Conservation (phyloP, 1,284 basidiomycete species). For the Cutaneotrichosporon cyanovorans region DNA sequence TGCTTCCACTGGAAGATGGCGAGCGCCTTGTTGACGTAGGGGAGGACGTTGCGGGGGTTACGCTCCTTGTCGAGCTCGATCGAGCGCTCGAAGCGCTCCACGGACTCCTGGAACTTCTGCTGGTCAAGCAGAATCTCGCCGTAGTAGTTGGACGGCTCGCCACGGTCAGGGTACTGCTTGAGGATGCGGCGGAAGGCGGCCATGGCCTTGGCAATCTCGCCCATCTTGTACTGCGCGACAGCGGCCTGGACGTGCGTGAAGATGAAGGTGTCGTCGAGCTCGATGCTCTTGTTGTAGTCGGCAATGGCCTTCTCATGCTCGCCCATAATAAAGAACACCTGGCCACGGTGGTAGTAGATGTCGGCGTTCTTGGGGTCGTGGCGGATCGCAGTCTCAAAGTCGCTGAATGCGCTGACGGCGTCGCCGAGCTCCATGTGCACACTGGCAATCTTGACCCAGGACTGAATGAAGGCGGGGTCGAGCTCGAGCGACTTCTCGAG, state of each 20-base stretch:
- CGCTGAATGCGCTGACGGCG: constrained; percentile 71
- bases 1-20: constrained; percentile 95
- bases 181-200: constrained; percentile 78
- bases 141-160: constrained; percentile 86
- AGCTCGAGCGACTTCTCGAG: constrained; percentile 70
- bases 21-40: constrained; percentile 95
- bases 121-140: constrained; percentile 94
- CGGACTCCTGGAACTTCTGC: constrained; percentile 76
- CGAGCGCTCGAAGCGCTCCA: constrained; percentile 91
- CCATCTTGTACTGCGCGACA: constrained; percentile 92
- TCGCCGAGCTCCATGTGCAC: constrained; percentile 93
- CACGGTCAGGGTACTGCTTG: constrained; percentile 69
- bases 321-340: constrained; percentile 95
- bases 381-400: constrained; percentile 83
- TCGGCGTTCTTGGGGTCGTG: constrained; percentile 82
- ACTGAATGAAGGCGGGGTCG: constrained; percentile 72
- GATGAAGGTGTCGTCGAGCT: constrained; percentile 58
- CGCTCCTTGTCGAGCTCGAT: constrained; percentile 76
- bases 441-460: constrained; percentile 92
- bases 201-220: constrained; percentile 71
- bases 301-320: constrained; percentile 77
- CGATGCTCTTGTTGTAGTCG: constrained; percentile 83
- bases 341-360: constrained; percentile 98
- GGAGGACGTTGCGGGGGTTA: constrained; percentile 69
- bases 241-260: constrained; percentile 76